A percentile compares a stretch with the other conserved stretches of the same genome.
These are phyloP conservation scores for Saccharomycopsis babjevae DNA, from an alignment of 805 yeast genomes.

Conservation along the genomic window DNA sequence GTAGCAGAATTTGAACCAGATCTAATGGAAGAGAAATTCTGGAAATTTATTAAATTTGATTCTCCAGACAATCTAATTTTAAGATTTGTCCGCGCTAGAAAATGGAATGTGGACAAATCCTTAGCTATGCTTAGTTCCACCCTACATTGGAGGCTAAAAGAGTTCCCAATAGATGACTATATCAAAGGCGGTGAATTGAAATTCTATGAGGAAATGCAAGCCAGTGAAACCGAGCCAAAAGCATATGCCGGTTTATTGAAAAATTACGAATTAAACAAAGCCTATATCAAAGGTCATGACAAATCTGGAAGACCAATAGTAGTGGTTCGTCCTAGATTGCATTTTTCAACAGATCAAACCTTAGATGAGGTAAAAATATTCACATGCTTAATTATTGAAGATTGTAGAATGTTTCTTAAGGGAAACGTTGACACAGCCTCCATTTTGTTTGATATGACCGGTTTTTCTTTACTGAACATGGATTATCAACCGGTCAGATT, in stretches of 20 bases:
- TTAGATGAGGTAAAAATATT: conserved; percentile 64
- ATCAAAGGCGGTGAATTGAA: conserved; percentile 61
- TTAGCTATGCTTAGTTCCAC: conserved; percentile 65
- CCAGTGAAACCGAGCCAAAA: conserved; percentile 22
- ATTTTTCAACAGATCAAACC: conserved; percentile 57
- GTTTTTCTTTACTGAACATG: conserved; percentile 84
- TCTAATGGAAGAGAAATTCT: conserved; percentile 40
- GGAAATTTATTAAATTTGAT: conserved; percentile 62
- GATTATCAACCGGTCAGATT: conserved; percentile 88
- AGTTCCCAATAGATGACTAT: conserved; percentile 49
- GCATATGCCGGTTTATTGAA: conserved; percentile 33
- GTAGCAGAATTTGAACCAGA: conserved; percentile 43
- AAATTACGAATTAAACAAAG: conserved; percentile 59
- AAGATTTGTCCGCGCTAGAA: conserved; percentile 78
- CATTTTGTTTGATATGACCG: conserved; percentile 76
- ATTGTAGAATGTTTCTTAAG: conserved; percentile 61
- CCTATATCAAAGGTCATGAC: conserved; percentile 68
- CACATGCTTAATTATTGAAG: conserved; percentile 70
- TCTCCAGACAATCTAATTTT: conserved; percentile 69
- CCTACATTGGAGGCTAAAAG: conserved; percentile 62
- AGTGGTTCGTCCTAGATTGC: conserved; percentile 68
- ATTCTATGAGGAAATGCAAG: conserved; percentile 18
- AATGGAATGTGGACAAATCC: conserved; percentile 65
- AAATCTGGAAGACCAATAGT: conserved; percentile 68
- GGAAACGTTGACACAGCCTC: conserved; percentile 76